phyloP scores from a whole-genome alignment of 2,329 filamentous ascomycete species.

The Thielaviopsis populi region DNA sequence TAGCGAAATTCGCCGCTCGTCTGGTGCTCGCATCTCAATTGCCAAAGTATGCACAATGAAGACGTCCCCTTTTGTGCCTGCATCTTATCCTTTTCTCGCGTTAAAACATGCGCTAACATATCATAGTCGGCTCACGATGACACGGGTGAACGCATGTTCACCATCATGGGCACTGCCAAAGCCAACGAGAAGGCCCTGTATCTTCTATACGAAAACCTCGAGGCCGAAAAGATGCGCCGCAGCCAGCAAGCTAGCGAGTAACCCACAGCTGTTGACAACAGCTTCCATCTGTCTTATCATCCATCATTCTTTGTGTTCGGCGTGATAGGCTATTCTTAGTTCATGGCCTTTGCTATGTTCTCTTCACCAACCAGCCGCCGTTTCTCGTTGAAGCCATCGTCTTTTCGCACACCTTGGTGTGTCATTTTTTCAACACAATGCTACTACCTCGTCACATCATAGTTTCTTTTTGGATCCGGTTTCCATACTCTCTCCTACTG shows the following conservation, averaged over 20 bases:
- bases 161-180: constrained; percentile 87
- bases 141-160: constrained; percentile 98
- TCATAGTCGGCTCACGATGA: constrained; percentile 75
- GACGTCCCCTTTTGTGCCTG: no score
- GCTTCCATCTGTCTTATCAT: constrained; percentile 9
- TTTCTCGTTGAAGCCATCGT: background rate
- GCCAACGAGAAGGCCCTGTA: constrained; percentile 94
- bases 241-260: constrained; percentile 54
- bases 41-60: constrained; percentile 50
- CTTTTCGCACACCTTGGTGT: background rate
- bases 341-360: background rate
- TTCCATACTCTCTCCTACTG: constrained; percentile 2
- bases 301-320: background rate
- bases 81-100: background rate
- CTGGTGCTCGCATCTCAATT: constrained; percentile 91
- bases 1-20: constrained; percentile 94
- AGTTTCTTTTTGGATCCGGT: constrained; percentile 5
- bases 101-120: background rate
- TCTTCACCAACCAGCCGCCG: background rate
- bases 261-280: constrained; percentile 11
- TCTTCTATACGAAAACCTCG: constrained; percentile 92
- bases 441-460: background rate
- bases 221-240: constrained; percentile 97
- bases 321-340: background rate
- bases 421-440: no score